A percentile compares a stretch with the other conserved stretches of the same genome.
phyloP scores from a whole-genome alignment of 257 asterid species.

The Petunia secreta region DNA sequence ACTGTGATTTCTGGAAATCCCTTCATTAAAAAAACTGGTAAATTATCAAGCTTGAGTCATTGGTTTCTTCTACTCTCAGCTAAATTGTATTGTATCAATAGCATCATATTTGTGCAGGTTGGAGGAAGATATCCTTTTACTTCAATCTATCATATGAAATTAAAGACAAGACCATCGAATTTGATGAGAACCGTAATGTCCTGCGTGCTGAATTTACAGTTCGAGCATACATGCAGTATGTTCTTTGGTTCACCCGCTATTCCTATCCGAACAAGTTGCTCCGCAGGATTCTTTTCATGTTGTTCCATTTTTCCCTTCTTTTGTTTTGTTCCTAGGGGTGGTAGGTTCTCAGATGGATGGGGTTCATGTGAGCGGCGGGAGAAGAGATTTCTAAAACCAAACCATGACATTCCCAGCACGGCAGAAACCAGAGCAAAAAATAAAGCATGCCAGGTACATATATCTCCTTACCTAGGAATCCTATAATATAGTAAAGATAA shows the following conservation, averaged over 20 bases:
- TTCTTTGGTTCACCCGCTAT: constrained; percentile 12
- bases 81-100: constrained; percentile 9
- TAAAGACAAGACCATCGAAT: constrained; percentile 92
- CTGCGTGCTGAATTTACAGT: constrained; percentile 90
- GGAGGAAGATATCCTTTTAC: constrained; percentile 99
- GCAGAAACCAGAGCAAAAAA: constrained; percentile 99
- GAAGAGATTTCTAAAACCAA: constrained; percentile 86
- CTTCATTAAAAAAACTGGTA: constrained; percentile 83
- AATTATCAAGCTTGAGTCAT: neutral
- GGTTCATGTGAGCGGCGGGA: constrained; percentile 96
- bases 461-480: neutral
- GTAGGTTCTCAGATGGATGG: constrained; percentile 99
- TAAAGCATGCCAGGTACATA: constrained; percentile 89
- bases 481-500: too few relatives aligned
- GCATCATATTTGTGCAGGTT: constrained; percentile 48
- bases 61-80: constrained; percentile 25
- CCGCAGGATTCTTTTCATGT: neutral
- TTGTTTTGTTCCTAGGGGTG: constrained; percentile 58
- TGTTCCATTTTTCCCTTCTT: constrained; percentile 15
- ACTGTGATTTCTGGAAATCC: constrained; percentile 74
- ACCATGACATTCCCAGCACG: constrained; percentile 96
- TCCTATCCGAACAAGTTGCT: neutral
- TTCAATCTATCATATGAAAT: constrained; percentile 92
- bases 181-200: constrained; percentile 84
- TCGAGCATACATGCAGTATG: constrained; percentile 96